Percentiles rank a stretch among this genome's conserved stretches.
phyloP scores from a whole-genome alignment of 164 flowering plant genomes.

The Houttuynia cordata region DNA sequence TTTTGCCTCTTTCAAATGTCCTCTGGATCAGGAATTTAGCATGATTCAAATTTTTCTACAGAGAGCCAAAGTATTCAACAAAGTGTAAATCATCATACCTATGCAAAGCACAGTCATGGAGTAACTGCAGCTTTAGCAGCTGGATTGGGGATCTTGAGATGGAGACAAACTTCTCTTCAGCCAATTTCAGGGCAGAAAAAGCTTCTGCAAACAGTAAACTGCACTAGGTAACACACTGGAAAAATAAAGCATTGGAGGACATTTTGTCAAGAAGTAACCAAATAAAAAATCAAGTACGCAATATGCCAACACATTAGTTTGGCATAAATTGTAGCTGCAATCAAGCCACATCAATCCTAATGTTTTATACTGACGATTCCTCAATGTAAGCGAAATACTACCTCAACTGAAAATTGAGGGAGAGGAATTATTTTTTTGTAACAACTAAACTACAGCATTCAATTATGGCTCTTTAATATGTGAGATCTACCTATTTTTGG shows the following conservation, averaged over 20 bases:
- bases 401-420: too few relatives aligned
- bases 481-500: too few relatives aligned
- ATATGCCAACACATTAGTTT: too few relatives aligned
- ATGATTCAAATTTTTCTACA: neutral
- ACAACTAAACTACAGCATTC: too few relatives aligned
- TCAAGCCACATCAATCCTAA: neutral
- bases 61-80: neutral
- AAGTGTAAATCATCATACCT: constrained; percentile 24
- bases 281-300: neutral
- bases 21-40: constrained; percentile 30
- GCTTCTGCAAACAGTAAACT: constrained; percentile 44
- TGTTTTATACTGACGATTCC: neutral
- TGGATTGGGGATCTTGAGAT: constrained; percentile 63
- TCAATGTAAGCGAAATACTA: neutral
- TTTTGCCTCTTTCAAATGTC: constrained; percentile 73
- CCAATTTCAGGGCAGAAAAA: constrained; percentile 65
- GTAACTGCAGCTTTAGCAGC: constrained; percentile 65
- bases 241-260: neutral
- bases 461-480: too few relatives aligned
- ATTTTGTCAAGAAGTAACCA: neutral
- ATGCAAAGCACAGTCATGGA: constrained; percentile 83
- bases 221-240: neutral
- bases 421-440: too few relatives aligned
- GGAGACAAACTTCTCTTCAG: constrained; percentile 59
- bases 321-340: too few relatives aligned